Base-by-base conservation (phyloP, 352 stramenopile genomes). In the Elongisporangium prolatum region DNA sequence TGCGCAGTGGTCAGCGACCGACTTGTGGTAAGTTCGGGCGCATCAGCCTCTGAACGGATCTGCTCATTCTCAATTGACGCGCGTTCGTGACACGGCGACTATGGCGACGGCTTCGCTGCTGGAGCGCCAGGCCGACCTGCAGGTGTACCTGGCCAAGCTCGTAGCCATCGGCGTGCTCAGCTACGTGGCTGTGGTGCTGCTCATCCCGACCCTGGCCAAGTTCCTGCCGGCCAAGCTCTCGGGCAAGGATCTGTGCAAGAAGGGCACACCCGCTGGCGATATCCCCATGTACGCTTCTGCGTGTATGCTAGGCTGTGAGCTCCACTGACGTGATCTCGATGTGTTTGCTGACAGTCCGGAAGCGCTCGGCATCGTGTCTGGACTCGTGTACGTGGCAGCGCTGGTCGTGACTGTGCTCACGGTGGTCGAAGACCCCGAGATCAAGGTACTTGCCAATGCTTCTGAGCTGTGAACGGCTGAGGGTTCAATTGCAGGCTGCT, bases 201-300 rank as follows among this genome's bases (percentile, higher is more conserved):
- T 93, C 10, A 92, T 95, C 55, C 81, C 80, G 16, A 21, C 79
- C 6, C 58, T 88, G 18, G 71, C 74, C 11, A 79, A 69, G 10
- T 69, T 68, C 24, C 84, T 96, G 67, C 81, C 91, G 0, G 73
- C 75, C 21, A 95, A 94, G 57, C 76, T 97, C 21, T 89, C 83
- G 52, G 91, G 91, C 55, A 97, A 97, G 68, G 90, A 98, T 77
- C 77, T 98, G 28, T 97, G 91, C 74, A 98, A 98, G 65, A 89
- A 90, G 57, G 90, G 90, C 49, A 97, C 86, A 2, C 77, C 81
- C 6, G 80, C 76, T 1, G 87, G 86, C 54, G 88, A 97, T 60
- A 92, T 93, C 66, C 77, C 84, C 48, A 96, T 97, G 85, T 96
- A 59, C 59, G 75, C 56, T 28, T 11, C 22, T n/a, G n/a, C n/a